Conservation (phyloP, 2,329 filamentous ascomycete genomes). For the Nemania bipapillata region DNA sequence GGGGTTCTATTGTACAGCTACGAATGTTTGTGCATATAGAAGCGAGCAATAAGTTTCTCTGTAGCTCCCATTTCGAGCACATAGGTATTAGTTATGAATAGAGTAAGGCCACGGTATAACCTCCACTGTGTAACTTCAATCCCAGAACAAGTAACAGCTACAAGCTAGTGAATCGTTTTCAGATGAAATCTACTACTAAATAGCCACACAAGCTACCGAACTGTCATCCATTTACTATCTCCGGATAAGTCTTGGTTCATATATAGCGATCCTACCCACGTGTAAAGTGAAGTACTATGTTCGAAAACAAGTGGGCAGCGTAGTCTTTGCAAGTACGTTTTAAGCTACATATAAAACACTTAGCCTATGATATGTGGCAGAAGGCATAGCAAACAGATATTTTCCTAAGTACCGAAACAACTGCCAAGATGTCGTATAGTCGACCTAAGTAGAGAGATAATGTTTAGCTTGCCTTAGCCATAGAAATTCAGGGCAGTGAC, state of each 20-base stretch:
- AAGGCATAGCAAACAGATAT: neutral
- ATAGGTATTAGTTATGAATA: neutral
- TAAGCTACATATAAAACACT: neutral
- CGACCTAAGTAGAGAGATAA: neutral
- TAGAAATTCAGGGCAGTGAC: no score
- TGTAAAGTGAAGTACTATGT: neutral
- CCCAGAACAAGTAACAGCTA: neutral
- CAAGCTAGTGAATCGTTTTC: neutral
- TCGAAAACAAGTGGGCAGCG: neutral
- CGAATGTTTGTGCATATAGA: slow-evolving; percentile 9
- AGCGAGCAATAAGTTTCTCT: slow-evolving; percentile 4
- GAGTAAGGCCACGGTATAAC: neutral
- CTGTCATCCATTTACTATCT: neutral
- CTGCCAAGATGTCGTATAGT: neutral
- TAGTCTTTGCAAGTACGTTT: neutral
- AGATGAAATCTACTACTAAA: neutral
- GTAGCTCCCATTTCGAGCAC: neutral
- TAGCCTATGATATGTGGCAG: neutral
- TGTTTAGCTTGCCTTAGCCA: neutral
- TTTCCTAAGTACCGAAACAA: neutral
- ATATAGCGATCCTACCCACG: neutral
- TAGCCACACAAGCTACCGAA: neutral
- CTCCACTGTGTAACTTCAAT: neutral
- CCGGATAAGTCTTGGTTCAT: neutral
- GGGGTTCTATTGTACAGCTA: neutral